A percentile compares a stretch with the other conserved stretches of the same genome.
phyloP scores from a whole-genome alignment of 225 moss, liverwort and hornwort species.

The Anthoceros angustus region DNA sequence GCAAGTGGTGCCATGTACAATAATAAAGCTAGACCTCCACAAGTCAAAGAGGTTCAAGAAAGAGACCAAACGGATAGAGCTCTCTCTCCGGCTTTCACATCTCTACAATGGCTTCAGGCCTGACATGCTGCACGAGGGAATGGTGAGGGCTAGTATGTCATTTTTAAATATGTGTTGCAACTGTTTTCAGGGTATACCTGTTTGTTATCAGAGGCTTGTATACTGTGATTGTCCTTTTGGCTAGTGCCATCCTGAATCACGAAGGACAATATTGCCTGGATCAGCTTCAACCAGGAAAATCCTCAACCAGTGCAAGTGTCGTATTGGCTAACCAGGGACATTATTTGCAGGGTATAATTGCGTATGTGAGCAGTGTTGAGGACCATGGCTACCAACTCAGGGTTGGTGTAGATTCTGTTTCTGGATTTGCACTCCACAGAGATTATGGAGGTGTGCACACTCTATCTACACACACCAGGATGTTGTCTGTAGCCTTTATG shows the following conservation, averaged over 20 bases:
- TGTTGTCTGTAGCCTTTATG: neutral
- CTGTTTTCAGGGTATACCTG: neutral
- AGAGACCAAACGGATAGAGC: constrained; percentile 63
- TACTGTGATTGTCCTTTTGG: neutral
- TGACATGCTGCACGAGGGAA: constrained; percentile 66
- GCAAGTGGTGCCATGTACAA: constrained; percentile 27
- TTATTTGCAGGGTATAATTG: constrained; percentile 43
- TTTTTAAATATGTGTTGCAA: neutral
- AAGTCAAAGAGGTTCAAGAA: constrained; percentile 19
- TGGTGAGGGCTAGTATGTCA: constrained; percentile 25
- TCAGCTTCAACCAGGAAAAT: too few species aligned
- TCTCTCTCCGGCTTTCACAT: constrained; percentile 52
- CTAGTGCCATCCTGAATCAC: neutral
- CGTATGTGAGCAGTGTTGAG: constrained; percentile 72
- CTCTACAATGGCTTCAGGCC: constrained; percentile 63
- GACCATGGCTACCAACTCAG: constrained; percentile 92
- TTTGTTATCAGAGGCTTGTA: neutral
- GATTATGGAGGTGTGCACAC: constrained; percentile 40
- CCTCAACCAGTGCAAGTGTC: neutral
- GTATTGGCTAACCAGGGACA: neutral
- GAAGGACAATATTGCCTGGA: too few species aligned
- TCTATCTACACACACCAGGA: neutral
- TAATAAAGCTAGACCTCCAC: constrained; percentile 17
- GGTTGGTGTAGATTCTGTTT: constrained; percentile 67
- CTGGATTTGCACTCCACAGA: constrained; percentile 61